A percentile compares a stretch with the other conserved stretches of the same genome.
Evolutionary conservation across 768 basidiomycete species (phyloP).

Genomic region (Mycena alexandri): DNA sequence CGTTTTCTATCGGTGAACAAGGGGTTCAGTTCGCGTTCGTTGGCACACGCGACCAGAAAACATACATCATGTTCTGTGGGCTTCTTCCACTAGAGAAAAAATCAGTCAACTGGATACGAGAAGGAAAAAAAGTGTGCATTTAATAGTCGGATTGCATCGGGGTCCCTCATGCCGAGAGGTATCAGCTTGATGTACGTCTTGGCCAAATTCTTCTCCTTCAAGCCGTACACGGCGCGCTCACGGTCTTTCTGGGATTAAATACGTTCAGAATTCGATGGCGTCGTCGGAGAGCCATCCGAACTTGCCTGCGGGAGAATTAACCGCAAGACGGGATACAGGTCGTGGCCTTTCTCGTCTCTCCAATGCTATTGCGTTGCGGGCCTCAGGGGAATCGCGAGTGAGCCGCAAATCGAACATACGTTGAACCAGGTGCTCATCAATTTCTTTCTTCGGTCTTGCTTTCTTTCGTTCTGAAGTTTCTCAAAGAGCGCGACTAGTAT

Average conservation of each 20-base stretch:
- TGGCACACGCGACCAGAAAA: slow-evolving; percentile 19
- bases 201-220: slow-evolving; percentile 95
- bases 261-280: slow-evolving; percentile 2
- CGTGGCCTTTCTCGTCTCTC: slow-evolving; percentile 86
- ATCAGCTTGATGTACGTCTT: slow-evolving; percentile 94
- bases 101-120: too few relatives aligned
- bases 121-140: slow-evolving; percentile 49
- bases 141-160: slow-evolving; percentile 83
- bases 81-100: slow-evolving; percentile 74
- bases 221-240: slow-evolving; percentile 90
- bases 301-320: slow-evolving; percentile 90
- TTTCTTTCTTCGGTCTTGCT: slow-evolving; percentile 79
- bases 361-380: slow-evolving; percentile 68
- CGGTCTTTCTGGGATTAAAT: slow-evolving; percentile 80
- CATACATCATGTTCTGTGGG: slow-evolving; percentile 77
- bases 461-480: slow-evolving; percentile 77
- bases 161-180: slow-evolving; percentile 82
- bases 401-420: slow-evolving; percentile 58
- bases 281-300: slow-evolving; percentile 24
- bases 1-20: slow-evolving; percentile 59
- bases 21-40: background rate
- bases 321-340: slow-evolving; percentile 91
- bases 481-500: slow-evolving; percentile 81
- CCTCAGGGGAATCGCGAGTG: slow-evolving; percentile 24
- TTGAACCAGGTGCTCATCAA: slow-evolving; percentile 84